phyloP scores from a whole-genome alignment of 805 yeast genomes.

The Starmerella powellii region DNA sequence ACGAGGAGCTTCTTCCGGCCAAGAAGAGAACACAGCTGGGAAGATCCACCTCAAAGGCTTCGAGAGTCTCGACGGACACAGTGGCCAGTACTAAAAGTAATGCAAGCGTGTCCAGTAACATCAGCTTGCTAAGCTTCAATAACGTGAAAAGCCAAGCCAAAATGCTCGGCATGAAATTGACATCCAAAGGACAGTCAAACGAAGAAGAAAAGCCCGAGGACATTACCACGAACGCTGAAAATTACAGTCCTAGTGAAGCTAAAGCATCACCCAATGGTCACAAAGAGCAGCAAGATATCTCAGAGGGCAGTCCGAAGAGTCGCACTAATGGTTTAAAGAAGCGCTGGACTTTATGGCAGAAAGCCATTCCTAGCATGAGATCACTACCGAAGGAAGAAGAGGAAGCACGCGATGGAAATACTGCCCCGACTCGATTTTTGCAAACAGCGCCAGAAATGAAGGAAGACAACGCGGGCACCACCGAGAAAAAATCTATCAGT shows the following conservation, averaged over 20 bases:
- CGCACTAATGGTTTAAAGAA: too few species aligned
- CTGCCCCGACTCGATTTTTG: neutral
- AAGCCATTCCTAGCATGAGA: neutral
- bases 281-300: too few species aligned
- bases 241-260: too few species aligned
- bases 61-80: neutral
- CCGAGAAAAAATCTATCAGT: too few species aligned
- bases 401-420: too few species aligned
- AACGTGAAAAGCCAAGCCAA: neutral
- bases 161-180: neutral
- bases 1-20: neutral
- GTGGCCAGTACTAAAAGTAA: neutral
- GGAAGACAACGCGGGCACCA: too few species aligned
- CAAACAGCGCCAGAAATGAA: conserved; percentile 2
- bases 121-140: neutral
- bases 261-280: too few species aligned
- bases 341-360: neutral
- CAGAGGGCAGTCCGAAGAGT: too few species aligned
- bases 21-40: neutral
- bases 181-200: too few species aligned
- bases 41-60: neutral
- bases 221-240: too few species aligned
- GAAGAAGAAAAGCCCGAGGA: too few species aligned
- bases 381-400: too few species aligned
- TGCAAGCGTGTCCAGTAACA: neutral